Evolutionary conservation across 2,329 filamentous ascomycete species (phyloP).

Genomic region (Sphaceloma murrayae): DNA sequence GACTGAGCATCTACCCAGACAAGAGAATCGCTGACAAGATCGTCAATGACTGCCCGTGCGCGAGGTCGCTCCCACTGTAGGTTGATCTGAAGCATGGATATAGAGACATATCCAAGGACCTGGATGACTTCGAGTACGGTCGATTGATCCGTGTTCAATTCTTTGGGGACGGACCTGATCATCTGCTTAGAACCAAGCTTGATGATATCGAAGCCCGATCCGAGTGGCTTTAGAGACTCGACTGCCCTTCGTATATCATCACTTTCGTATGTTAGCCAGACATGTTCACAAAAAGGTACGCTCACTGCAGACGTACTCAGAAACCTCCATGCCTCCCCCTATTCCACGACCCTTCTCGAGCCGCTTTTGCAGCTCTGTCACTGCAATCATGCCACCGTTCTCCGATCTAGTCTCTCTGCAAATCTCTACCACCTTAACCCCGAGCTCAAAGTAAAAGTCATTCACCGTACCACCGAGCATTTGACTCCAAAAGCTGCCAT

Average conservation of each 20-base stretch:
- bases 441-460: constrained; percentile 97
- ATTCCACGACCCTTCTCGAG: constrained; percentile 65
- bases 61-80: constrained; percentile 75
- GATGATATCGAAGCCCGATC: constrained; percentile 77
- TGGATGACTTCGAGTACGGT: constrained; percentile 86
- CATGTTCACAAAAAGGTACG: not conserved
- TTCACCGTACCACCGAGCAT: constrained; percentile 85
- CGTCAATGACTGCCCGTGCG: constrained; percentile 81
- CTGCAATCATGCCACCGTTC: constrained; percentile 84
- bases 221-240: constrained; percentile 74
- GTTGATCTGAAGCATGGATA: constrained; percentile 81
- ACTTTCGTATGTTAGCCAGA: constrained; percentile 30
- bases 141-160: constrained; percentile 89
- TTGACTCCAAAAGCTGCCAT: constrained; percentile 79
- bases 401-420: constrained; percentile 77
- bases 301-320: constrained; percentile 60
- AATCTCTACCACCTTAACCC: constrained; percentile 88
- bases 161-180: constrained; percentile 86
- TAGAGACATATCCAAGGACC: constrained; percentile 77
- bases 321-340: constrained; percentile 69
- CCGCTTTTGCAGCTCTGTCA: constrained; percentile 68
- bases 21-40: constrained; percentile 78
- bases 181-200: constrained; percentile 76
- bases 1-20: constrained; percentile 88
- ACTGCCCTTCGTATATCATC: constrained; percentile 90